Evolutionary conservation across 78 protist genomes (phyloP), one percentile per base, ranked within the genome.

Genomic region (Goniomonas avonlea): DNA sequence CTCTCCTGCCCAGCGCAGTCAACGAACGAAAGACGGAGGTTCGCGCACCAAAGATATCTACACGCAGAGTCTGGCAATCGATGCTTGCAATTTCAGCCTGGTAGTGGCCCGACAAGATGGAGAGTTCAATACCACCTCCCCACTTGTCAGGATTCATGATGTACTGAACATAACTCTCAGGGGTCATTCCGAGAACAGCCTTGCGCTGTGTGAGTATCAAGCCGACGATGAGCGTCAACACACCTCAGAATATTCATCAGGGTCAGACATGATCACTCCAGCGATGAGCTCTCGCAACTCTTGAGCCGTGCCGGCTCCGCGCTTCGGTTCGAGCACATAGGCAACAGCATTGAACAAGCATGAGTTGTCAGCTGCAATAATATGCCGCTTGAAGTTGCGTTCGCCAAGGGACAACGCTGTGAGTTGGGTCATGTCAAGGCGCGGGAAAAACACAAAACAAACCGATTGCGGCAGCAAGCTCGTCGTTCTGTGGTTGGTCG

Each of bases 301-400:
- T 45, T 13, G 50, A 45, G 25, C 25, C 50, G 25, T 13, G 23
- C 58, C 58, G 2, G 58, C 3, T 2, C 58, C 58, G 32, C 17
- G 17, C 65, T 35, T 20, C 66, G 55, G 40, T 21, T 37, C 60
- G 27, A 7, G 71, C 27, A 48, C 39, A 37, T 59, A 73, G 27
- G 60, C 79, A 15, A 73, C 50, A 35, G 79, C 17, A 48, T 47
- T 73, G 79, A 73, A 73, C 45, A 73, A 38, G 60, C 79, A 73
- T n/a, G 60, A 45, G 60, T 73, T 73, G 48, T 73, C 79, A 4
- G 56, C 56, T 1, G 65, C 38, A 18, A 73, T 63, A 20, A 63
- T 45, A n/a, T n/a, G n/a, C n/a, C n/a, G n/a, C n/a, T n/a, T n/a
- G n/a, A n/a, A n/a, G n/a, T n/a, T n/a, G n/a, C n/a, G n/a, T n/a